phyloP scores from a whole-genome alignment of 1,139 yeast genomes.

The Yamadazyma songkhlaensis region DNA sequence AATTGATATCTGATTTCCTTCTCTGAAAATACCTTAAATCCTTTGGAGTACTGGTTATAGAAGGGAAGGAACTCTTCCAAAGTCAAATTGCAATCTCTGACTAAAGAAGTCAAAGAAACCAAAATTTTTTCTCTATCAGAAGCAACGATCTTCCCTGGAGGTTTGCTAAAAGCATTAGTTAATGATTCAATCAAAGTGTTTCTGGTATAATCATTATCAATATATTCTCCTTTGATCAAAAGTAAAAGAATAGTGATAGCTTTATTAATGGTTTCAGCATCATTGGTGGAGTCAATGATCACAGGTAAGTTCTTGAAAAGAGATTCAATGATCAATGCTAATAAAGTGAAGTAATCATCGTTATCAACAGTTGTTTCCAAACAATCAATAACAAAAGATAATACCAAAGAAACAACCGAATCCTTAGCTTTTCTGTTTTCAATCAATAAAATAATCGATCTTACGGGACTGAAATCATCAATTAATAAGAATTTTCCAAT shows the following conservation, averaged over 20 bases:
- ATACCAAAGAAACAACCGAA: conserved; percentile 53
- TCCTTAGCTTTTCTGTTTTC: conserved; percentile 62
- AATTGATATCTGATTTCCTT: conserved; percentile 59
- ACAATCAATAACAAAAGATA: conserved; percentile 53
- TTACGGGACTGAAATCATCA: conserved; percentile 55
- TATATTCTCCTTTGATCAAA: conserved; percentile 58
- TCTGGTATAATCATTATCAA: conserved; percentile 57
- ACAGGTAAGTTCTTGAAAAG: conserved; percentile 50
- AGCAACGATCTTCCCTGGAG: conserved; percentile 51
- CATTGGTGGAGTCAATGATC: conserved; percentile 41
- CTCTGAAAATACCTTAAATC: conserved; percentile 59
- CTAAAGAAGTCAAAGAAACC: conserved; percentile 52
- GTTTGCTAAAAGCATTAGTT: conserved; percentile 61
- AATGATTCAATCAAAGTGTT: conserved; percentile 56
- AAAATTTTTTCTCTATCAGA: conserved; percentile 59
- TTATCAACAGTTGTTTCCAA: conserved; percentile 39
- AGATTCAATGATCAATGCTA: conserved; percentile 56
- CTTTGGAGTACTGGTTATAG: conserved; percentile 54
- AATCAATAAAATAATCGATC: conserved; percentile 55
- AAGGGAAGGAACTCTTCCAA: conserved; percentile 53
- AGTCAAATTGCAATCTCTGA: conserved; percentile 52
- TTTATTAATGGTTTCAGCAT: conserved; percentile 50
- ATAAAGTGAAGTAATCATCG: conserved; percentile 44
- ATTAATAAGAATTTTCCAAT: conserved; percentile 53
- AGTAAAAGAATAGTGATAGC: conserved; percentile 53